A percentile compares a stretch with the other conserved stretches of the same genome.
These are phyloP conservation scores for Ogataea paradorogensis DNA, from an alignment of 805 yeast genomes.

Conservation along the genomic window DNA sequence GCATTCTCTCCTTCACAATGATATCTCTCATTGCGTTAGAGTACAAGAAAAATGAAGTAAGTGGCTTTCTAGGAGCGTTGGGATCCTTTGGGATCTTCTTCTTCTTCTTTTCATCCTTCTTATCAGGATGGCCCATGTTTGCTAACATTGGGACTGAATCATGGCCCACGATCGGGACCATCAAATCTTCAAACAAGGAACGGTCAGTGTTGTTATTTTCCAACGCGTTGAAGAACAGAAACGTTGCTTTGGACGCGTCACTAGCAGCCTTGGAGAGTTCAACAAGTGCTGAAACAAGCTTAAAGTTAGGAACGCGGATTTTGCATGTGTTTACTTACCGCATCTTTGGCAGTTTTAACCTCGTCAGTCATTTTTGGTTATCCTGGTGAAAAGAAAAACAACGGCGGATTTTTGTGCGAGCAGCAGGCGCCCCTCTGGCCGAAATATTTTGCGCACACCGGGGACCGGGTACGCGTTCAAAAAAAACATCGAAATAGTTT, in stretches of 20 bases:
- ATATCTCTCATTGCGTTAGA: slow-evolving; percentile 70
- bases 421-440: slow-evolving; percentile 10
- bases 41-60: slow-evolving; percentile 81
- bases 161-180: slow-evolving; percentile 32
- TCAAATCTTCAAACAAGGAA: slow-evolving; percentile 23
- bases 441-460: slow-evolving; percentile 11
- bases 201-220: slow-evolving; percentile 41
- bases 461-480: slow-evolving; percentile 7
- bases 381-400: slow-evolving; percentile 12
- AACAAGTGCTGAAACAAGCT: slow-evolving; percentile 76
- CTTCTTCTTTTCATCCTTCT: slow-evolving; percentile 46
- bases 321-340: slow-evolving; percentile 21
- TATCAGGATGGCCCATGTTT: slow-evolving; percentile 31
- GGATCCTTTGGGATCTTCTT: slow-evolving; percentile 66
- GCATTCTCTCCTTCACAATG: slow-evolving; percentile 64
- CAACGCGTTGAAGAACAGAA: slow-evolving; percentile 65
- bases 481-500: neutral
- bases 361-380: slow-evolving; percentile 25
- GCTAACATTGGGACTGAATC: slow-evolving; percentile 19
- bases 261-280: slow-evolving; percentile 84
- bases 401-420: slow-evolving; percentile 9
- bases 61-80: slow-evolving; percentile 92
- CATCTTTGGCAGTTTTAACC: slow-evolving; percentile 30
- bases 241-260: slow-evolving; percentile 77
- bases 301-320: slow-evolving; percentile 19